Base-by-base conservation (phyloP, 2,329 filamentous ascomycete species). In the Colletotrichum tofieldiae region DNA sequence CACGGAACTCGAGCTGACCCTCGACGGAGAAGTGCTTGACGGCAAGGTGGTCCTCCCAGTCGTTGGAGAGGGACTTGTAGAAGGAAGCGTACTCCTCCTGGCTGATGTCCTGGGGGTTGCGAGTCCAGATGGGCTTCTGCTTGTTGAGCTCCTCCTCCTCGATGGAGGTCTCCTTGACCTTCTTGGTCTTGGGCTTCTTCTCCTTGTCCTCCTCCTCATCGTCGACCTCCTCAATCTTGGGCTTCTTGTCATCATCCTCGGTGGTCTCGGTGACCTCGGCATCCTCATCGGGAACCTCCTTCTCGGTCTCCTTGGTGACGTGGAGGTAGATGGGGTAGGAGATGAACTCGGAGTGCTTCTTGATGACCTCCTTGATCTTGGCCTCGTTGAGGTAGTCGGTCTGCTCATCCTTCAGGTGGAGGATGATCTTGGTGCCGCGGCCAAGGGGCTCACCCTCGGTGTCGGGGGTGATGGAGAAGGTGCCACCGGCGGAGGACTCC, bases 321-420 rank as follows among this genome's bases (percentile, higher is more conserved):
- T 99, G 96, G 78, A 99, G 96, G 91, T 98, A 99, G 93, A 99
- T 99, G 83, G 96, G 96, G 91, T 99, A 99, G 63, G 96, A 98
- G 90, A 99, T 99, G 91, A 99, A 99, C 90, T 99, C 96, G 83
- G 96, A 98, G 93, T 99, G 96, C 94, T 99, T 99, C 95, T 98
- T 98, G 90, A 99, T 95, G 77, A 99, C 96, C 91, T 99, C 96
- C 94, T 99, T 99, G 90, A 99, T 93, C 91, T 96, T 96, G 90
- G 90, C 90, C 93, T 99, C 96, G 87, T 98, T 97, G 78, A 98
- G 90, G 92, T 98, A 99, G 86, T 98, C 96, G 77, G 89, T 90
- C 91, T 99, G 96, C 92, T 99, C 96, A 80, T 99, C 96, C 94
- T 99, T 99, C 82, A 99, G 90, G 90, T 98, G 94, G 75, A 99